A percentile compares a stretch with the other conserved stretches of the same genome.
Evolutionary conservation across 352 stramenopile genomes (phyloP).

Genomic region (Blastocystis sp.): DNA sequence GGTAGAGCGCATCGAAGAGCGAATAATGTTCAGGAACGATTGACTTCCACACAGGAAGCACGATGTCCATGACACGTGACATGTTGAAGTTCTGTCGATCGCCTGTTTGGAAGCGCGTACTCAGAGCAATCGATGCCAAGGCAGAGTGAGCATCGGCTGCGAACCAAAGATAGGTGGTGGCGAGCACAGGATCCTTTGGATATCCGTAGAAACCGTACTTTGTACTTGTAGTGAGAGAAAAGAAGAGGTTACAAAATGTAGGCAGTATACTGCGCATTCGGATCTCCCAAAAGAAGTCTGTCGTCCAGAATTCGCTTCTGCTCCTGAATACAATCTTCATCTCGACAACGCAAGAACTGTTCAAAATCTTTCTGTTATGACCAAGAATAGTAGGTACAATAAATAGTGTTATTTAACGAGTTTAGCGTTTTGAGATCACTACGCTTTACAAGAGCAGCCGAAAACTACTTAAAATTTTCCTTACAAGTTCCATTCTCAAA

Average conservation of each 20-base stretch:
- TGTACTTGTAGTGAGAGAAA: background rate
- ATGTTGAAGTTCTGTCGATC: background rate
- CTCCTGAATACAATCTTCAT: background rate
- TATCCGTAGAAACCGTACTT: constrained; percentile 3
- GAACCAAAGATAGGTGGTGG: background rate
- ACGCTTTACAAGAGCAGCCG: background rate
- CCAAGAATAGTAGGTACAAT: background rate
- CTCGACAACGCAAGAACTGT: background rate
- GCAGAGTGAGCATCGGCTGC: background rate
- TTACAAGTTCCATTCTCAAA: constrained; percentile 34
- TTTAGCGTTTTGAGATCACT: constrained; percentile 5
- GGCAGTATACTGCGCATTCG: constrained; percentile 3
- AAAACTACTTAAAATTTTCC: constrained; percentile 30
- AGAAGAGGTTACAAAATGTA: background rate
- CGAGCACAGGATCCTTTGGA: background rate
- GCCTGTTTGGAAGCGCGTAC: background rate
- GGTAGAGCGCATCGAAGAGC: constrained; percentile 45
- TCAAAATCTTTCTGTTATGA: constrained; percentile 9
- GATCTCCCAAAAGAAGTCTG: background rate
- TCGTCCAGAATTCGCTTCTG: background rate
- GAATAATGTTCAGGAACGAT: background rate
- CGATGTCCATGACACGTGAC: background rate
- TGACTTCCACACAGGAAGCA: background rate
- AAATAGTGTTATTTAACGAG: background rate
- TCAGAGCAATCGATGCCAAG: background rate